A percentile compares a stretch with the other conserved stretches of the same genome.
Conservation (phyloP, 768 basidiomycete genomes). For the Kwoniella europaea region DNA sequence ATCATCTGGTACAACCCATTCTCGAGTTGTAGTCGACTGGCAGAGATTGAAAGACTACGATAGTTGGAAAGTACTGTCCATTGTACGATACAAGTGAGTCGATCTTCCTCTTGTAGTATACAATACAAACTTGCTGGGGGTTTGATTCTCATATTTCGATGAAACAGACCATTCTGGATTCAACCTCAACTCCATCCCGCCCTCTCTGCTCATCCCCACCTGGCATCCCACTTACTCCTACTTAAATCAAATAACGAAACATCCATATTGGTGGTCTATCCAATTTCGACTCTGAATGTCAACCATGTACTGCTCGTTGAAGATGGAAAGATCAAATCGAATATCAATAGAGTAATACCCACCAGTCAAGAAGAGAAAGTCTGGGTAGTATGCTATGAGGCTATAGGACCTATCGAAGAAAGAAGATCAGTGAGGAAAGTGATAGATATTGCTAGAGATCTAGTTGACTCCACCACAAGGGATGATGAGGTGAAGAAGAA, state of each 20-base stretch:
- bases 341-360: constrained; percentile 19
- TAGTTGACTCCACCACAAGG: constrained; percentile 15
- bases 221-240: constrained; percentile 33
- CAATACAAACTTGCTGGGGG: no score
- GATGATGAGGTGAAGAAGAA: neutral
- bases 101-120: neutral
- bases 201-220: constrained; percentile 24
- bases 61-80: constrained; percentile 21
- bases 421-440: constrained; percentile 26
- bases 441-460: constrained; percentile 30
- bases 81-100: constrained; percentile 28
- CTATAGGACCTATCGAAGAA: constrained; percentile 12
- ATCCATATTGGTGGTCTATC: constrained; percentile 32
- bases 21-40: constrained; percentile 10
- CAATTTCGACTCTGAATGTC: constrained; percentile 23
- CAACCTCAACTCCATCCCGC: constrained; percentile 19
- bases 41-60: neutral
- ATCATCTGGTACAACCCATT: neutral
- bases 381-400: constrained; percentile 24
- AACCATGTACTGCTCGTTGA: constrained; percentile 32
- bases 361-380: constrained; percentile 16
- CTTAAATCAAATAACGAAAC: constrained; percentile 29
- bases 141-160: neutral
- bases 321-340: constrained; percentile 10
- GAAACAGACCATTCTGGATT: constrained; percentile 37